Base-by-base conservation (phyloP, 768 basidiomycete genomes). In the Boletus vinaceobasis region DNA sequence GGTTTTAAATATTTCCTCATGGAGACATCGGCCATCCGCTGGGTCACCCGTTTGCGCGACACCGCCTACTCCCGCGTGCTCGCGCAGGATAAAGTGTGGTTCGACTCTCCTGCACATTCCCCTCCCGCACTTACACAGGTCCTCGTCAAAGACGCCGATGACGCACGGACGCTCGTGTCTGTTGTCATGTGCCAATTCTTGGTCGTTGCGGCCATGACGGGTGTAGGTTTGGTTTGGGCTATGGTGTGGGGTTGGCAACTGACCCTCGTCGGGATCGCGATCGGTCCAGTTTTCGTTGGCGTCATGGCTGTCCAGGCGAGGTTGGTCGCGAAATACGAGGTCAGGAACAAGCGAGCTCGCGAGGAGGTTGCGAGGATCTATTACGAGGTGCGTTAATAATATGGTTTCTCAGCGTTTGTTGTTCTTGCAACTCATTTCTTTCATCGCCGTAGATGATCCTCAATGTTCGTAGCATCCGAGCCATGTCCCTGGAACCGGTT, bases 221-320 rank as follows among this genome's bases (percentile, higher is more conserved):
- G 79, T 1, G 75, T 96, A 3, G 95, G 94, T 8, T 71, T 98
- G 19, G 66, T 89, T 17, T 99, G 97, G 96, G 95, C 95, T 0
- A 77, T 98, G 69, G 79, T 82, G 2, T 74, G 80, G 31, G 92
- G 93, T 0, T 99, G 96, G 97, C 86, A 97, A 73, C 75, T 98
- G 60, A 96, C 93, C 0, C 79, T 98, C 17, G 90, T 90, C 3
- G 95, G 94, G 0, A 72, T 98, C 29, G 93, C 88, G 2, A 81
- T 98, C 43, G 91, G 83, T 0, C 95, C 94, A 0, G 79, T 95
- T 11, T 96, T 97, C 64, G 86, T 83, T 3, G 71, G 80, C 10
- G 78, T 82, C 10, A 90, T 93, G 82, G 79, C 84, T 6, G 61
- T 87, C 15, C 93, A 95, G 73, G 83, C 87, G 1, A 72, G 77